phyloP scores from a whole-genome alignment of 78 protist species.

The Monosiga brevicollis region DNA sequence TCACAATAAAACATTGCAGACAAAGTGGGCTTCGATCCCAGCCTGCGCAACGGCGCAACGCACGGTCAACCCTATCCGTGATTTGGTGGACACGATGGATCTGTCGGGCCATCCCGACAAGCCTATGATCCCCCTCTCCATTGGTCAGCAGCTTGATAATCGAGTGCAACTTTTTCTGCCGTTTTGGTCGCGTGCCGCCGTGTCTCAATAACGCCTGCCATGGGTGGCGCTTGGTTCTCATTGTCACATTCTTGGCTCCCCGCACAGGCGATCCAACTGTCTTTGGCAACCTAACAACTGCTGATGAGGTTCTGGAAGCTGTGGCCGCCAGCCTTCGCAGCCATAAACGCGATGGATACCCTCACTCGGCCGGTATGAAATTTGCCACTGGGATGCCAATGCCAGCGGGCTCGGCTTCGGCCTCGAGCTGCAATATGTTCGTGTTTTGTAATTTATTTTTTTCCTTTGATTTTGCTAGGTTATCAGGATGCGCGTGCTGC shows the following conservation, averaged over 20 bases:
- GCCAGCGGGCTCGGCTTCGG: neutral
- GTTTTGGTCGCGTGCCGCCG: neutral
- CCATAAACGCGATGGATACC: slow-evolving; percentile 63
- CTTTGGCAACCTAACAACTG: slow-evolving; percentile 61
- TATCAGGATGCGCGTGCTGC: slow-evolving; percentile 49
- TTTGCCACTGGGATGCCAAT: neutral
- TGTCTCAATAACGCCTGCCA: neutral
- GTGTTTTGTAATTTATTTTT: neutral
- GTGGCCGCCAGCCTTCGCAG: slow-evolving; percentile 20
- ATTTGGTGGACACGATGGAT: slow-evolving; percentile 64
- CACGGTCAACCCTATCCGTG: slow-evolving; percentile 73
- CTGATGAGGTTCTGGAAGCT: slow-evolving; percentile 11
- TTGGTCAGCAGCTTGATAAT: neutral
- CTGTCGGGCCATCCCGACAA: slow-evolving; percentile 64
- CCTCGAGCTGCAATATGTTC: neutral
- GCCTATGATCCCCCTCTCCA: slow-evolving; percentile 29
- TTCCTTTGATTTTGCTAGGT: slow-evolving; percentile 37
- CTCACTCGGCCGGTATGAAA: slow-evolving; percentile 47
- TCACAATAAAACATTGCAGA: no score
- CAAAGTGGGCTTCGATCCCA: neutral
- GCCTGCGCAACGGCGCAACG: slow-evolving; percentile 24
- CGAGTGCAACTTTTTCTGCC: neutral
- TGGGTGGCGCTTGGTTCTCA: neutral
- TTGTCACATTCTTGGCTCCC: no score
- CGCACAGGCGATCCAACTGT: slow-evolving; percentile 70